Percentiles rank a stretch among this genome's conserved stretches.
These are phyloP conservation scores for Fagopyrum esculentum DNA, from an alignment of 148 eudicot species.

Conservation along the genomic window DNA sequence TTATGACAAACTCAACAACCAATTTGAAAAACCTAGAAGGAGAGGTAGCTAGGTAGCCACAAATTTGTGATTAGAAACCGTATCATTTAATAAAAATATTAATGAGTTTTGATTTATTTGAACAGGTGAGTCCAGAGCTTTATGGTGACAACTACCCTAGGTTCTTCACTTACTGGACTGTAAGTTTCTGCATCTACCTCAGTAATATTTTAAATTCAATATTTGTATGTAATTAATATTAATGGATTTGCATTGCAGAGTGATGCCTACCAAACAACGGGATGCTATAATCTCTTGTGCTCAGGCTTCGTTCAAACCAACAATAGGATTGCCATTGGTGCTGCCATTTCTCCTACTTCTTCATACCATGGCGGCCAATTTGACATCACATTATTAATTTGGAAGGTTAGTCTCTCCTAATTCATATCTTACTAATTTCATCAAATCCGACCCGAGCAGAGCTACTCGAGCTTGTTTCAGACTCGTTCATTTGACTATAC, in stretches of 20 bases:
- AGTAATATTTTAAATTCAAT: not conserved
- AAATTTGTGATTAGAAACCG: not conserved
- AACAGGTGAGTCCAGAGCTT: constrained; percentile 90
- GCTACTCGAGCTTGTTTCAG: too few relatives aligned
- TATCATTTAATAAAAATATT: not conserved
- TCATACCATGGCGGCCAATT: constrained; percentile 67
- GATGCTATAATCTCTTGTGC: constrained; percentile 69
- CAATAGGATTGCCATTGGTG: constrained; percentile 56
- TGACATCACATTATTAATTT: constrained; percentile 72
- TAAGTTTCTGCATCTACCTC: constrained; percentile 22
- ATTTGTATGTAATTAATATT: not conserved
- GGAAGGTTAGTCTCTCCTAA: constrained; percentile 53
- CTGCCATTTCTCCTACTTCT: constrained; percentile 84
- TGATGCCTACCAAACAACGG: constrained; percentile 70
- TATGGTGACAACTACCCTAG: constrained; percentile 91
- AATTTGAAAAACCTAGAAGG: not conserved
- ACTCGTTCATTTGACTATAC: too few relatives aligned
- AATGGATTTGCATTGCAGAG: constrained; percentile 23
- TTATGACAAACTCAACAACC: not conserved
- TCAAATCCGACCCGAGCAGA: too few relatives aligned
- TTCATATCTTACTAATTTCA: too few relatives aligned
- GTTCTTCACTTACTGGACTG: constrained; percentile 99
- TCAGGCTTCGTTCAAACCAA: constrained; percentile 75
- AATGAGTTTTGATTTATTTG: not conserved
- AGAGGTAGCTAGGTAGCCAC: not conserved